Base-by-base conservation (phyloP, 2,329 filamentous ascomycete species). In the Metarhizium album region DNA sequence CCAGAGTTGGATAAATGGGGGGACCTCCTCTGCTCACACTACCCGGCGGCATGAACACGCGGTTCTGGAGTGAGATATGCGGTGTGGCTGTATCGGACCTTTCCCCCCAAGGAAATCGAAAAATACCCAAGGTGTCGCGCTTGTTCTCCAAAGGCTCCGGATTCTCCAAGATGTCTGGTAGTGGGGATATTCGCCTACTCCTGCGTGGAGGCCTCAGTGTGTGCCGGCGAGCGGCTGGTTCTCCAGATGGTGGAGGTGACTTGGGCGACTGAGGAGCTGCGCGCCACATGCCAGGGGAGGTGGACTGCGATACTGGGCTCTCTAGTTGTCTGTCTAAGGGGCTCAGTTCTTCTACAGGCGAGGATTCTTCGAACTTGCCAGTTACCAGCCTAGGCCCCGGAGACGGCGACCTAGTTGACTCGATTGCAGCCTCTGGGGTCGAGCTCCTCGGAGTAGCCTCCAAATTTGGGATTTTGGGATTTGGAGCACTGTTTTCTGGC, bases 21-120 rank as follows among this genome's bases (percentile, higher is more conserved):
- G 42, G 23, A 4, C 48, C 47, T 13, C 42, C 45, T 7, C 53
- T 9, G 16, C 66, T 66, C 73, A 76, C 75, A 18, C 74, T 76
- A 2, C 74, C 74, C 6, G 75, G 70, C 70, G 79, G 76, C 64
- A 69, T 71, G 49, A 67, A 46, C 9, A 40, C 40, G 3, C 45
- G 47, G 14, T 31, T 38, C 13, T 18, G 37, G 22, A 52, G 24
- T 24, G 66, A 70, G 50, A 74, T 62, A 27, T 48, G 40, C 40
- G 48, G 23, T 11, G 65, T 74, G 9, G 74, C 74, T 49, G 71
- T 72, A 62, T 83, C 79, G 20, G 80, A 83, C 57, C 67, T 75
- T 64, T 83, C 80, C 14, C 81, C 81, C 78, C 79, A 83, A 2
- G 81, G 79, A 56, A 83, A 83, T 57, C 82, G 78, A 67, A 82